Evolutionary conservation across 257 asterid species (phyloP).

Genomic region (Osmanthus fragrans): DNA sequence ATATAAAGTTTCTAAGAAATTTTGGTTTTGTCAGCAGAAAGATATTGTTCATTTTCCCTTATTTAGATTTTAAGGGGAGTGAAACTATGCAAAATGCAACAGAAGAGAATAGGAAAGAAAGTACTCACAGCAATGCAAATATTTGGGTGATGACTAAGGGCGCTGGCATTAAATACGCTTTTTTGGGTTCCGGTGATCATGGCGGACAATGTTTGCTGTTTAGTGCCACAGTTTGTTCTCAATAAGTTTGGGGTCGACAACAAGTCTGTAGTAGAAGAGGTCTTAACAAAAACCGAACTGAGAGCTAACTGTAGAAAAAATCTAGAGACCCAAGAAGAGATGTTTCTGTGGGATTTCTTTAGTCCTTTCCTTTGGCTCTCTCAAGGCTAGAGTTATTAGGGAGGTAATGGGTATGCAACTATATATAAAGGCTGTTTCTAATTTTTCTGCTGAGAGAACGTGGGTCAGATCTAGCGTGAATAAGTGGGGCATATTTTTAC

Average conservation of each 20-base stretch:
- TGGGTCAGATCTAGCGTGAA: constrained; percentile 70
- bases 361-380: constrained; percentile 47
- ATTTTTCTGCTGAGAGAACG: constrained; percentile 27
- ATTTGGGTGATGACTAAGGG: constrained; percentile 35
- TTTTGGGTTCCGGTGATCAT: constrained; percentile 30
- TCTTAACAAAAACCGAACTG: constrained; percentile 22
- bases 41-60: constrained; percentile 27
- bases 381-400: constrained; percentile 38
- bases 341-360: constrained; percentile 33
- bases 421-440: constrained; percentile 30
- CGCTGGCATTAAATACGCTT: constrained; percentile 27
- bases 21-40: constrained; percentile 18
- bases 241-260: background rate
- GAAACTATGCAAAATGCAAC: background rate
- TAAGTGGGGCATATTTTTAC: constrained; percentile 53
- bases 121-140: constrained; percentile 48
- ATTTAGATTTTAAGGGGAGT: constrained; percentile 16
- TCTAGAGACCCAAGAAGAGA: constrained; percentile 35
- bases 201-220: constrained; percentile 37
- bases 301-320: constrained; percentile 24
- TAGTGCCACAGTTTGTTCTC: constrained; percentile 12
- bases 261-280: background rate
- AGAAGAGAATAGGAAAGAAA: constrained; percentile 21
- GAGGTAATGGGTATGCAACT: constrained; percentile 30
- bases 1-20: constrained; percentile 22